These are phyloP conservation scores for Gossypium armourianum DNA, from an alignment of 441 rosid genomes.

Conservation along the genomic window DNA sequence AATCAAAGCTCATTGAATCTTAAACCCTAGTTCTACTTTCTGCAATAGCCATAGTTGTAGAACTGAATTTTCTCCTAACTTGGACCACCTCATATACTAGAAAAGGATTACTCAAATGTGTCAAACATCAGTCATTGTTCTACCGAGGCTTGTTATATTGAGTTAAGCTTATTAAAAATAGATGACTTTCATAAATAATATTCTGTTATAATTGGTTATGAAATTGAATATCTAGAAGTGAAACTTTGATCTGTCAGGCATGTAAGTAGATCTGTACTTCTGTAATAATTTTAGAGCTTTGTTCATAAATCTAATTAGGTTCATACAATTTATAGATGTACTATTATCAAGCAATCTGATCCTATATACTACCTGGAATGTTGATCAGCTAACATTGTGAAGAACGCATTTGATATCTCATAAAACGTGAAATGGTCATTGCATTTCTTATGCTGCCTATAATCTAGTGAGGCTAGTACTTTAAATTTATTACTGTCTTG, in stretches of 20 bases:
- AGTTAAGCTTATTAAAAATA: not conserved
- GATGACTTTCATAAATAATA: not conserved
- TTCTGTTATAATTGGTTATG: not conserved
- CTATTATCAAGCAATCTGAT: not conserved
- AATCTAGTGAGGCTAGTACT: not conserved
- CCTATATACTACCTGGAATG: not conserved
- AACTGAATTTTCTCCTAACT: not conserved
- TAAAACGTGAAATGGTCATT: not conserved
- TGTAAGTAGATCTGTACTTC: not conserved
- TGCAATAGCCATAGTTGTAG: not conserved
- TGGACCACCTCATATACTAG: not conserved
- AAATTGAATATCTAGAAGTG: not conserved
- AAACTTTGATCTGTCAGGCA: not conserved
- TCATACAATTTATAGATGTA: not conserved
- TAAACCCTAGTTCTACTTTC: not conserved
- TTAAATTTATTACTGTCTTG: slow-evolving; percentile 6
- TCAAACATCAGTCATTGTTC: not conserved
- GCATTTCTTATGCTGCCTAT: not conserved
- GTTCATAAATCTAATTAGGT: not conserved
- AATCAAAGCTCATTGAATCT: not conserved
- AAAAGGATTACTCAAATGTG: not conserved
- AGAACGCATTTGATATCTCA: not conserved
- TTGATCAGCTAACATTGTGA: not conserved
- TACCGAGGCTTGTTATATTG: not conserved
- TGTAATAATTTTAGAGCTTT: not conserved